A percentile compares a stretch with the other conserved stretches of the same genome.
Conservation (phyloP, 1,139 yeast species). For the Scheffersomyces titani region DNA sequence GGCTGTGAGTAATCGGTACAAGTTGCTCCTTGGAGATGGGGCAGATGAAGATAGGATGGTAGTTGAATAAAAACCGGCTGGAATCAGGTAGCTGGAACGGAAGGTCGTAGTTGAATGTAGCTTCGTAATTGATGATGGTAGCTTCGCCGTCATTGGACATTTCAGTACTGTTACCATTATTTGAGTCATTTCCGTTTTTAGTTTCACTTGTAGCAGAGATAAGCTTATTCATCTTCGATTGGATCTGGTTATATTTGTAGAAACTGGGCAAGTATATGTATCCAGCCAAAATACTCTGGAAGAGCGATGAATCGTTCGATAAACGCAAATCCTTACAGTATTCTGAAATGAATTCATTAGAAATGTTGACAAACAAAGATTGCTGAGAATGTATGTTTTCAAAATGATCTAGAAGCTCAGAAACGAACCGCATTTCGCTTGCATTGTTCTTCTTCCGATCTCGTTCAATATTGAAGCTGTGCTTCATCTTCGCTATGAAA, state of each 20-base stretch:
- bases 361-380: conserved; percentile 34
- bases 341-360: conserved; percentile 62
- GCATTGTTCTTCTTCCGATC: conserved; percentile 15
- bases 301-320: conserved; percentile 71
- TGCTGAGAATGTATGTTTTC: conserved; percentile 37
- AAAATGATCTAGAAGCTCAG: conserved; percentile 37
- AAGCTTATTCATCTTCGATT: conserved; percentile 37
- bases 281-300: conserved; percentile 69
- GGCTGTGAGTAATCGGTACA: conserved; percentile 34
- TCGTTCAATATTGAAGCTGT: conserved; percentile 22
- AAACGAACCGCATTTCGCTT: conserved; percentile 40
- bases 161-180: background rate
- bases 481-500: conserved; percentile 26
- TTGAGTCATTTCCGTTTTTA: background rate
- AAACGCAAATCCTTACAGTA: conserved; percentile 65
- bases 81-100: conserved; percentile 49
- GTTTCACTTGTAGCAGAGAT: conserved; percentile 6
- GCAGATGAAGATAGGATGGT: conserved; percentile 87
- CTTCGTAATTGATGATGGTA: conserved; percentile 12
- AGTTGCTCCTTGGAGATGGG: conserved; percentile 86
- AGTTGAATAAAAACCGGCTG: conserved; percentile 45
- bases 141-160: conserved; percentile 15
- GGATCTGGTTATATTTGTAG: conserved; percentile 60
- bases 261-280: conserved; percentile 71
- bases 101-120: conserved; percentile 34